Evolutionary conservation across 176 grass and related monocot species (phyloP).

Genomic region (Ananas comosus): DNA sequence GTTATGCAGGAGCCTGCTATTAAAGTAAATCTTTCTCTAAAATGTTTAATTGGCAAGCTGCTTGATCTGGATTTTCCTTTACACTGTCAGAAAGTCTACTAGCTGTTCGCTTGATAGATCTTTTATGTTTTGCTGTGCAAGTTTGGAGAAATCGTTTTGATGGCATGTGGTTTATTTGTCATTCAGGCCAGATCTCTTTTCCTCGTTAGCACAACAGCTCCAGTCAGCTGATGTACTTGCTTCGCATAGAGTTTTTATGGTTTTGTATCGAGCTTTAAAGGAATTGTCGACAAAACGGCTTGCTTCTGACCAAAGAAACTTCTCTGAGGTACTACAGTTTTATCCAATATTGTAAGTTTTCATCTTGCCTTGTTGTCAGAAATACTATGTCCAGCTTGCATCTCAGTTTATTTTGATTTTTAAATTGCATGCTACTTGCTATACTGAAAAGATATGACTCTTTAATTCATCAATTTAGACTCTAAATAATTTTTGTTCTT

Average conservation of each 20-base stretch:
- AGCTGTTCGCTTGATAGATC: not conserved
- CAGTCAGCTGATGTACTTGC: conserved; percentile 76
- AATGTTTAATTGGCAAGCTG: too few species aligned
- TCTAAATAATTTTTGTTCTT: too few species aligned
- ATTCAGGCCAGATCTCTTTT: conserved; percentile 84
- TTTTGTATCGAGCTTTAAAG: conserved; percentile 92
- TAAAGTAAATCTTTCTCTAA: too few species aligned
- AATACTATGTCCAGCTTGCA: not conserved
- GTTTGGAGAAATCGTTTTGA: conserved; percentile 1
- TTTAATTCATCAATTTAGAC: too few species aligned
- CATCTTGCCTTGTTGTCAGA: not conserved
- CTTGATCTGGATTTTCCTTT: not conserved
- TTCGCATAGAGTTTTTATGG: conserved; percentile 89
- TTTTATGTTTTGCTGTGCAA: conserved; percentile 5
- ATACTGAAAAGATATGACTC: too few species aligned
- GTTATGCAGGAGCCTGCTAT: too few species aligned
- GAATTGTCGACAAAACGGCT: conserved; percentile 96
- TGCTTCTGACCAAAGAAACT: conserved; percentile 66
- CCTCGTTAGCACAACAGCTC: conserved; percentile 69
- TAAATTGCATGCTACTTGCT: not conserved
- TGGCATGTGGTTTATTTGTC: conserved; percentile 17
- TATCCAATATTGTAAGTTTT: not conserved
- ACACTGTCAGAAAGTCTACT: not conserved
- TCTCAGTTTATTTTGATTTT: conserved; percentile 8
- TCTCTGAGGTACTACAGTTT: conserved; percentile 62